Evolutionary conservation across 2,329 filamentous ascomycete genomes (phyloP).

Genomic region (Microsporum audouinii): DNA sequence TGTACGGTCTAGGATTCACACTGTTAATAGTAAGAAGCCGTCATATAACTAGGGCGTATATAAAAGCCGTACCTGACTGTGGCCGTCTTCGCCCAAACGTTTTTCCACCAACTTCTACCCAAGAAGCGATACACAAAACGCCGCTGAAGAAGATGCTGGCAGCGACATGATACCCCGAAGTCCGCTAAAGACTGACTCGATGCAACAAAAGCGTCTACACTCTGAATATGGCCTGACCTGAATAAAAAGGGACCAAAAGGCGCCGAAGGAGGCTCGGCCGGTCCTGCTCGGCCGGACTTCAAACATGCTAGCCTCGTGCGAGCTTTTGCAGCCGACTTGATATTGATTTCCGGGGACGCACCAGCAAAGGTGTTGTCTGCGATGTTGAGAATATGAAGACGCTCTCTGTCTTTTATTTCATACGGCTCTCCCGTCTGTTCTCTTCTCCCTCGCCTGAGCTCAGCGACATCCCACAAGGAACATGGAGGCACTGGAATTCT

Average conservation of each 20-base stretch:
- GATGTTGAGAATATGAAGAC: neutral
- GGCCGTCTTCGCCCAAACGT: neutral
- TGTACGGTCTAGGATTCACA: too few relatives aligned
- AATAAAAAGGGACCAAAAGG: neutral
- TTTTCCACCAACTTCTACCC: neutral
- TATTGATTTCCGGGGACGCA: neutral
- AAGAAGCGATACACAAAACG: neutral
- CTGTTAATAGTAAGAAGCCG: too few relatives aligned
- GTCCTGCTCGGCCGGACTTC: neutral
- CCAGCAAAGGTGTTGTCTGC: neutral
- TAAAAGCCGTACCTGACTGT: too few relatives aligned
- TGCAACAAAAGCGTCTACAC: neutral
- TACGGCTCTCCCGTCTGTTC: neutral
- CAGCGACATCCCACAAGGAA: neutral
- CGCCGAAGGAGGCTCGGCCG: neutral
- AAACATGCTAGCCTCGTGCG: neutral
- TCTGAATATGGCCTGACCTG: neutral
- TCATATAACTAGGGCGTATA: too few relatives aligned
- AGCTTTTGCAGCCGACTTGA: neutral
- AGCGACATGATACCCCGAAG: neutral
- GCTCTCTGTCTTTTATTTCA: neutral
- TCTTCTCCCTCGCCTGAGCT: neutral
- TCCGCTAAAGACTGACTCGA: neutral
- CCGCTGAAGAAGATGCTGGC: neutral
- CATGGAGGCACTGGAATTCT: slow-evolving; percentile 6